Conservation (phyloP, 768 basidiomycete genomes). For the Exidia glandulosa region DNA sequence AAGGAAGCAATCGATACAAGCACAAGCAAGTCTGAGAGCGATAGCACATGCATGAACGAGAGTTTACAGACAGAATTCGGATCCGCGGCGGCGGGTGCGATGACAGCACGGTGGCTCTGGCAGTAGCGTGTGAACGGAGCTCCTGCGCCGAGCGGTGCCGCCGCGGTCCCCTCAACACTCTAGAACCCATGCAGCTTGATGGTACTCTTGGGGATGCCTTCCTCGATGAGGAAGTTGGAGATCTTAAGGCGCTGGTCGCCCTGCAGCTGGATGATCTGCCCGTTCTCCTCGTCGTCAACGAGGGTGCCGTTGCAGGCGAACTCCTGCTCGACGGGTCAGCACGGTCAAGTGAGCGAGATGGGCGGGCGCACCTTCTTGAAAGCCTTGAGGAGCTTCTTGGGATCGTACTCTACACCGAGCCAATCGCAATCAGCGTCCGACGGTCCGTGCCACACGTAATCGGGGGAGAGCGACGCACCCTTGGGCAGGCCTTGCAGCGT, state of each 20-base stretch:
- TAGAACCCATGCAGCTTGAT: constrained; percentile 89
- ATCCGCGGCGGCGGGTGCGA: neutral
- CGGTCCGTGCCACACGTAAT: constrained; percentile 4
- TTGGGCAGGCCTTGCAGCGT: constrained; percentile 93
- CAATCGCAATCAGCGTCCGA: constrained; percentile 5
- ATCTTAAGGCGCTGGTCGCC: constrained; percentile 95
- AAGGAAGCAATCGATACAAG: neutral
- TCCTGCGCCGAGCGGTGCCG: neutral
- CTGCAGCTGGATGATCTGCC: constrained; percentile 95
- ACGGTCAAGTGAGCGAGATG: too few species aligned
- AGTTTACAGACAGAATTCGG: neutral
- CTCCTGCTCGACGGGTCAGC: constrained; percentile 40
- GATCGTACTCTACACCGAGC: constrained; percentile 66
- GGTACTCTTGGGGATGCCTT: constrained; percentile 62
- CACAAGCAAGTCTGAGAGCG: neutral
- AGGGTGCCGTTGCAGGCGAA: constrained; percentile 98
- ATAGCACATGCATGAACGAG: too few species aligned
- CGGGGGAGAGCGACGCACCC: constrained; percentile 37
- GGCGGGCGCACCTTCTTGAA: constrained; percentile 78
- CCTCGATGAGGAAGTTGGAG: constrained; percentile 71
- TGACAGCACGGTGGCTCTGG: neutral
- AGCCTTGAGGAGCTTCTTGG: constrained; percentile 95
- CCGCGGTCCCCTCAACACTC: constrained; percentile 10
- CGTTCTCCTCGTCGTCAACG: constrained; percentile 90
- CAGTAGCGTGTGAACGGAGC: neutral